These are phyloP conservation scores for Cardamine chenopodiifolia DNA, from an alignment of 345 rosid genomes.

Conservation along the genomic window DNA sequence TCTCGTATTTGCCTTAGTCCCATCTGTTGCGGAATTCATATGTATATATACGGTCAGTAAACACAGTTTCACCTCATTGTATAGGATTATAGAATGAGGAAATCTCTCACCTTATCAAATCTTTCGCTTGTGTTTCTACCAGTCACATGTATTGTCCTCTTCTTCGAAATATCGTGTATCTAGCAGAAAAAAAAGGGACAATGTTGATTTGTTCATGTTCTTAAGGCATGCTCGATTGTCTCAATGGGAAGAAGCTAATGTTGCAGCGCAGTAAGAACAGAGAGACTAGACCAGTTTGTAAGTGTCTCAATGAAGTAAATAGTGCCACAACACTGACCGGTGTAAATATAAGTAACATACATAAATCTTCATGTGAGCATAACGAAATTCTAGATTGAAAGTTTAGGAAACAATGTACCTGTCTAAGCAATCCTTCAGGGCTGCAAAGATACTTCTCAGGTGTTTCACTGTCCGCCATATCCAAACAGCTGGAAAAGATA, in stretches of 20 bases:
- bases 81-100: conserved; percentile 12
- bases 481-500: conserved; percentile 53
- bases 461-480: conserved; percentile 65
- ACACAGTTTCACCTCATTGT: conserved; percentile 2
- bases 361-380: conserved; percentile 9
- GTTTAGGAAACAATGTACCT: conserved; percentile 43
- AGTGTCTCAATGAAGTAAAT: conserved; percentile 15
- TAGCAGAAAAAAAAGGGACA: conserved; percentile 36
- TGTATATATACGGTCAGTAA: not conserved
- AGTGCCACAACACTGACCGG: not conserved
- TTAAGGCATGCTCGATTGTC: conserved; percentile 5
- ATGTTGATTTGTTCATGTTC: conserved; percentile 6
- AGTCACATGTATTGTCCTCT: conserved; percentile 54
- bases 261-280: conserved; percentile 4
- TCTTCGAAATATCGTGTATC: conserved; percentile 54
- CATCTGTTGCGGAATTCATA: conserved; percentile 47
- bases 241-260: conserved; percentile 6
- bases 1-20: conserved; percentile 60
- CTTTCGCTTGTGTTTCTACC: conserved; percentile 65
- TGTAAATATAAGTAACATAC: conserved; percentile 4
- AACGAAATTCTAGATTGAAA: not conserved
- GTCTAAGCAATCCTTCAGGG: conserved; percentile 67
- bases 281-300: conserved; percentile 20
- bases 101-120: conserved; percentile 52
- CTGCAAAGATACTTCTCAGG: conserved; percentile 67